Percentiles rank a stretch among this genome's conserved stretches.
Conservation (phyloP, 371 early-diverging fungal genomes). For the Saksenaea vasiformis region DNA sequence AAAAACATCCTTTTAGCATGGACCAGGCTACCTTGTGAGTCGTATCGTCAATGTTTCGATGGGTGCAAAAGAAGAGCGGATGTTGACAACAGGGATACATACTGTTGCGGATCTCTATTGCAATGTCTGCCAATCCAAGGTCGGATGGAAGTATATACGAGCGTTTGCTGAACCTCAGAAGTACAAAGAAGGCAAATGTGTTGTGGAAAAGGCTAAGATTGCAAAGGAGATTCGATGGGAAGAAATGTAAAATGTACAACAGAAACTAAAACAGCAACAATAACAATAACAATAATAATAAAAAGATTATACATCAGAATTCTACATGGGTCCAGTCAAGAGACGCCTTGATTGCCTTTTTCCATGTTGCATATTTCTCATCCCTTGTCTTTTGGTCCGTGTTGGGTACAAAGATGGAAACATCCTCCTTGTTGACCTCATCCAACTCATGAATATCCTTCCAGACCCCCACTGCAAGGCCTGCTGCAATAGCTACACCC, state of each 20-base stretch:
- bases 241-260: not conserved
- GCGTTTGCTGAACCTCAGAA: conserved; percentile 64
- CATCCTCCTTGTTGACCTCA: conserved; percentile 22
- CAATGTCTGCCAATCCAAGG: conserved; percentile 56
- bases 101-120: conserved; percentile 78
- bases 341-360: conserved; percentile 77
- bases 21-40: conserved; percentile 71
- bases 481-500: conserved; percentile 92
- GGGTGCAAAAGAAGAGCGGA: conserved; percentile 66
- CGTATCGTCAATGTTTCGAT: conserved; percentile 61
- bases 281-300: too few relatives aligned
- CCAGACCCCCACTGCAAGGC: conserved; percentile 77
- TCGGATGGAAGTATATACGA: conserved; percentile 84
- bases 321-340: conserved; percentile 60
- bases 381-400: conserved; percentile 54
- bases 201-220: conserved; percentile 67
- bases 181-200: conserved; percentile 82
- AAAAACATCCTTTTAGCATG: conserved; percentile 45
- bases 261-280: too few relatives aligned
- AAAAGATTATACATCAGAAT: conserved; percentile 7
- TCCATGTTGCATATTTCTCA: conserved; percentile 66
- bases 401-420: conserved; percentile 35
- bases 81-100: conserved; percentile 81
- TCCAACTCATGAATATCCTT: conserved; percentile 25
- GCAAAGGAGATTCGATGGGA: conserved; percentile 55